These are phyloP conservation scores for Podaxis sp. DNA, from an alignment of 768 basidiomycete genomes.

Conservation along the genomic window DNA sequence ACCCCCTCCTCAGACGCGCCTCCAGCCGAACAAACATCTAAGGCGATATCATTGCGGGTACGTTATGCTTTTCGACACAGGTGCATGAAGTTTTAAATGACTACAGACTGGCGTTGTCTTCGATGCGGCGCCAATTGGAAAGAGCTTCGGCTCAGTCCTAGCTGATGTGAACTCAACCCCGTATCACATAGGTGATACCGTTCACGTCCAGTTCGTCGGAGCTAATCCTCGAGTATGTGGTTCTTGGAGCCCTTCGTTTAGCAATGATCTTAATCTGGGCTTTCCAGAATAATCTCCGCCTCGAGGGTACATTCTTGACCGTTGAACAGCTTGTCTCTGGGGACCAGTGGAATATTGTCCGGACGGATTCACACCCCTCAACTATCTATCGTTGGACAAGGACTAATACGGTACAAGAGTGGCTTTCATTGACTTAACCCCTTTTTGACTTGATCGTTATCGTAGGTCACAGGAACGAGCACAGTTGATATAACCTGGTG, in stretches of 20 bases:
- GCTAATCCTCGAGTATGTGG: slow-evolving; percentile 68
- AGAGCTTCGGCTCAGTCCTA: slow-evolving; percentile 59
- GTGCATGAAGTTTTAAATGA: neutral
- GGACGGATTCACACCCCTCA: slow-evolving; percentile 77
- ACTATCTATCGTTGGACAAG: slow-evolving; percentile 65
- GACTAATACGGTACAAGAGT: slow-evolving; percentile 43
- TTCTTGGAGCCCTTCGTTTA: slow-evolving; percentile 11
- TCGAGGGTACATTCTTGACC: slow-evolving; percentile 69
- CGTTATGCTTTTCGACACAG: neutral
- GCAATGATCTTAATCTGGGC: neutral
- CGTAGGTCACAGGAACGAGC: slow-evolving; percentile 54
- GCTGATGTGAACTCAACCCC: slow-evolving; percentile 44
- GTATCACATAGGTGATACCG: slow-evolving; percentile 56
- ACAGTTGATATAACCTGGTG: slow-evolving; percentile 66
- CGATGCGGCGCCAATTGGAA: slow-evolving; percentile 51
- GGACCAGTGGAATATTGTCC: slow-evolving; percentile 47
- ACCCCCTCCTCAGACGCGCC: slow-evolving; percentile 59
- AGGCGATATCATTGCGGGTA: slow-evolving; percentile 67
- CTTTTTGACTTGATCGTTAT: slow-evolving; percentile 6
- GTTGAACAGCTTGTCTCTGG: slow-evolving; percentile 50
- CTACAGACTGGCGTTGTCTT: slow-evolving; percentile 56
- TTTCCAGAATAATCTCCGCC: slow-evolving; percentile 66
- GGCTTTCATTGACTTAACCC: neutral
- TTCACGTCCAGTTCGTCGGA: slow-evolving; percentile 62
- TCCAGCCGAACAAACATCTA: slow-evolving; percentile 57